Evolutionary conservation across 345 rosid species (phyloP), one percentile per base, ranked within the genome.

Genomic region (Viola odorata): DNA sequence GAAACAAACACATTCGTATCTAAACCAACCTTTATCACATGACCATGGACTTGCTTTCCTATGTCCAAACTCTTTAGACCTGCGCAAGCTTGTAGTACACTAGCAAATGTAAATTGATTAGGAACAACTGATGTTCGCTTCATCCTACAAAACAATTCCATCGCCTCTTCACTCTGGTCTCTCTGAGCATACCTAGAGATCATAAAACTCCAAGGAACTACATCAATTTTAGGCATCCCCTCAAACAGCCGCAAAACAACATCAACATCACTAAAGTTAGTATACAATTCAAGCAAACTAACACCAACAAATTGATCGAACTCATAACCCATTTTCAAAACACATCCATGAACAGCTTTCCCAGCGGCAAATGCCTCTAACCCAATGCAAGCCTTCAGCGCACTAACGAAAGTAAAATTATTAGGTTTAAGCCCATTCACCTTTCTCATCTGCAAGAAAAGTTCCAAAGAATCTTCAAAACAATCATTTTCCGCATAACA

Each of bases 171-270:
- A 71, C 85, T 83, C 50, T 57, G 77, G 10, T 68, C 72, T 63
- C 67, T 81, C 72, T 86, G 95, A 57, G 96, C 82, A 75, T 80
- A 76, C 38, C 95, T 72, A 14, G 90, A 77, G 69, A 90, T 86
- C 97, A 94, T 85, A 71, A 87, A 88, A 72, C 97, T 94, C 96
- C 99, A 94, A 49, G 85, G 82, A 62, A 88, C 67, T 52, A 88
- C 95, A 75, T 94, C 82, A 49, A 64, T 69, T 62, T 82, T 85
- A 16, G 91, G 92, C 67, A 94, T 76, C 79, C 83, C 89, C 53
- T 81, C 86, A 64, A 94, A 94, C 37, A 86, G 78, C 61, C 16
- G 68, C 11, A 69, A 62, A 62, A 84, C 90, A 77, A 69, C 65
- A 54, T 62, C 58, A 73, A 78, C 63, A 54, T 82, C 69, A 39